phyloP scores from a whole-genome alignment of 2,329 filamentous ascomycete genomes.

The Trichoderma sp. region DNA sequence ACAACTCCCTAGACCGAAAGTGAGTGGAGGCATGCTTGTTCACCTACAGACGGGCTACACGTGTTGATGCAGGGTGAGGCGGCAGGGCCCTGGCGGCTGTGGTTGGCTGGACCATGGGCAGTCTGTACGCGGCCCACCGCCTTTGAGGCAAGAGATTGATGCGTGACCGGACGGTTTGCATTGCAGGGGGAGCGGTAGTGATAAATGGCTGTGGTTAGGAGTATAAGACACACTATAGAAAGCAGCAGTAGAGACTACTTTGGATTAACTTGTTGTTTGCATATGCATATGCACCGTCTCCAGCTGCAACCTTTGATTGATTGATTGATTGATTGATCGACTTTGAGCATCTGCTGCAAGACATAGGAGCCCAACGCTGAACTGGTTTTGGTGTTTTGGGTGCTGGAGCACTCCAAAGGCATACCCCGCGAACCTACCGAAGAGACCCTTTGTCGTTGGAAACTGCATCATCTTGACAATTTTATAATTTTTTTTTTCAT shows the following conservation, averaged over 20 bases:
- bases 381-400: not conserved
- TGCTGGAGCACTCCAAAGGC: not conserved
- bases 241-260: not conserved
- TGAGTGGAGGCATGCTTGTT: constrained; percentile 2
- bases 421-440: not conserved
- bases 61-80: constrained; percentile 26
- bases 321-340: not conserved
- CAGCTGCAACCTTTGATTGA: not conserved
- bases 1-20: not conserved
- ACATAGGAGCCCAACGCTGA: not conserved
- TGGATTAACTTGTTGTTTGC: not conserved
- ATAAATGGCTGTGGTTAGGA: not conserved
- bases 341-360: not conserved
- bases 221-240: not conserved
- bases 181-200: not conserved
- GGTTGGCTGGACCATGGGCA: constrained; percentile 12
- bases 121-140: constrained; percentile 2
- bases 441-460: not conserved
- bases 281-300: not conserved
- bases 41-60: constrained; percentile 24
- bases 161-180: constrained; percentile 16
- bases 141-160: constrained; percentile 18
- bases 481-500: not conserved
- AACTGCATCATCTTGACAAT: not conserved
- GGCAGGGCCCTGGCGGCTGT: not conserved